phyloP scores from a whole-genome alignment of 805 yeast species.

The Torulaspora quercuum region DNA sequence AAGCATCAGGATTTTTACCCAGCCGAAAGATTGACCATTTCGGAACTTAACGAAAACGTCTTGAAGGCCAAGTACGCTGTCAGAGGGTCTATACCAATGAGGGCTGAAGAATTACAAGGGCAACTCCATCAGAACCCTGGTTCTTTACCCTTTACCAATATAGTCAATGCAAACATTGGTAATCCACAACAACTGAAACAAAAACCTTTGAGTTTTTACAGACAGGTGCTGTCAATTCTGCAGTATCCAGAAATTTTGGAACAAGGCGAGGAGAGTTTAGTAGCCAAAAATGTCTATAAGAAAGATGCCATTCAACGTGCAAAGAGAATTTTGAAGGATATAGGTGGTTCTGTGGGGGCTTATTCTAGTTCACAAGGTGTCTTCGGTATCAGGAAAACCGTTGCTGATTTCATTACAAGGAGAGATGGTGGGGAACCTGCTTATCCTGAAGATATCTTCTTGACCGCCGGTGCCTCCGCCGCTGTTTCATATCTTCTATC shows the following conservation, averaged over 20 bases:
- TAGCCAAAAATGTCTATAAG: conserved; percentile 41
- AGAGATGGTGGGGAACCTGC: conserved; percentile 78
- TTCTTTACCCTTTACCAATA: conserved; percentile 69
- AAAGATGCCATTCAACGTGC: conserved; percentile 77
- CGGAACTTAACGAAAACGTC: conserved; percentile 68
- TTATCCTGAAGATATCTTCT: conserved; percentile 66
- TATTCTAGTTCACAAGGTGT: conserved; percentile 94
- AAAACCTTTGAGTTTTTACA: conserved; percentile 88
- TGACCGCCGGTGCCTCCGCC: conserved; percentile 93
- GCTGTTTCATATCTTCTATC: conserved; percentile 82
- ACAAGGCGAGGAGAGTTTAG: conserved; percentile 21
- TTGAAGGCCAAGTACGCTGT: conserved; percentile 93
- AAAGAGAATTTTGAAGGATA: conserved; percentile 48
- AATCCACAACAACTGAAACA: conserved; percentile 97
- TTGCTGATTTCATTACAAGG: conserved; percentile 71
- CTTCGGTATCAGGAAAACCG: conserved; percentile 61
- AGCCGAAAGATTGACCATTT: conserved; percentile 39
- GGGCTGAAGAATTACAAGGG: conserved; percentile 78
- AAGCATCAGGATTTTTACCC: conserved; percentile 23
- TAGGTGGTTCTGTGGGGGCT: conserved; percentile 85
- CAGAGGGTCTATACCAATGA: conserved; percentile 87
- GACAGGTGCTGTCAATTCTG: conserved; percentile 81
- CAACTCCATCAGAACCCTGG: conserved; percentile 53
- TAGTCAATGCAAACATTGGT: conserved; percentile 91
- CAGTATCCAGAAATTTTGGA: conserved; percentile 75